Percentiles rank a stretch among this genome's conserved stretches.
These are phyloP conservation scores for Solanum hybrid DNA, from an alignment of 305 asterid genomes.

Conservation along the genomic window DNA sequence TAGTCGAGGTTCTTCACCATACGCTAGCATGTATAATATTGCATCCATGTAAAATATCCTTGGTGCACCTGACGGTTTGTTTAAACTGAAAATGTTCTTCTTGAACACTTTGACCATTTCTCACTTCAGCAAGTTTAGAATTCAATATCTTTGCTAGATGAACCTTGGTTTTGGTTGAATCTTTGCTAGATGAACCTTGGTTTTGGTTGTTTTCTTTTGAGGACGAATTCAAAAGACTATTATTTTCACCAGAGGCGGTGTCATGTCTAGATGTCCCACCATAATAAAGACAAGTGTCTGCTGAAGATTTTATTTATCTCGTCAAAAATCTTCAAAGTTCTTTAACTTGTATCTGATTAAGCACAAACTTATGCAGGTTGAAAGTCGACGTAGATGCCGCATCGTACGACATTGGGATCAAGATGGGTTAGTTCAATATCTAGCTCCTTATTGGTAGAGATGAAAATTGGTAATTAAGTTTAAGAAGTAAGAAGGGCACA, in stretches of 20 bases:
- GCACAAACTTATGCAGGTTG: conserved; percentile 49
- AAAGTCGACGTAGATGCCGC: conserved; percentile 88
- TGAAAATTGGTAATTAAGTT: not conserved
- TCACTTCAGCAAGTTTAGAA: not conserved
- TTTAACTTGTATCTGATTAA: conserved; percentile 1
- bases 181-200: not conserved
- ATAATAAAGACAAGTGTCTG: not conserved
- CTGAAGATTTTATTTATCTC: not conserved
- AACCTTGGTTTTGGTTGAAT: not conserved
- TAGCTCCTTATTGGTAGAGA: not conserved
- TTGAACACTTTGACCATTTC: not conserved
- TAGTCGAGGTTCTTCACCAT: not conserved
- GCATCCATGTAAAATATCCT: not conserved
- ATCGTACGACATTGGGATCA: conserved; percentile 79
- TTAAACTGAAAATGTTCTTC: not conserved
- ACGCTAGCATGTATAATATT: not conserved
- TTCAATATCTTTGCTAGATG: not conserved
- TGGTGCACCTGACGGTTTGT: not conserved
- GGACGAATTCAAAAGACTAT: not conserved
- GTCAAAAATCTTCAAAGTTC: not conserved
- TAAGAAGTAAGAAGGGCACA: not conserved
- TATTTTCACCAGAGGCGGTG: not conserved
- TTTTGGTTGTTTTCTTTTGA: not conserved
- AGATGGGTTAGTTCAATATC: conserved; percentile 62
- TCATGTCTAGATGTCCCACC: not conserved